phyloP scores from a whole-genome alignment of 176 grass and related monocot species.

The Musa acuminata region DNA sequence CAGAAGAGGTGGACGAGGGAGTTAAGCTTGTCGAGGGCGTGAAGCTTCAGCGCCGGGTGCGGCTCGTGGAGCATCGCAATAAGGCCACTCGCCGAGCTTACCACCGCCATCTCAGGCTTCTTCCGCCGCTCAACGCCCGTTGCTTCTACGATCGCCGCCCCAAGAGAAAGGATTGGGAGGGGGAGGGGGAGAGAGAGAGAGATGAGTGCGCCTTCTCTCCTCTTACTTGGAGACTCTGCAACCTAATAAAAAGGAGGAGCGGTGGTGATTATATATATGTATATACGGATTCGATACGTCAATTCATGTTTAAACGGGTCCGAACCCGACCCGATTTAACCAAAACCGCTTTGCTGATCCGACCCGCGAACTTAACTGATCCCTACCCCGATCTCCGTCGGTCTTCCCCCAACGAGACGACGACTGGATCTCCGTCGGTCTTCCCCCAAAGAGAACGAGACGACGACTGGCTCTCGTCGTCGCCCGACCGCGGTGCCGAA shows the following conservation, averaged over 20 bases:
- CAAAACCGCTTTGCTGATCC: too few relatives aligned
- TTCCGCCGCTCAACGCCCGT: not conserved
- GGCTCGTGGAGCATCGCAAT: slow-evolving; percentile 91
- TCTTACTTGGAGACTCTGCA: slow-evolving; percentile 6
- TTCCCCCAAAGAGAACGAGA: too few relatives aligned
- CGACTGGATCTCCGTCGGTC: too few relatives aligned
- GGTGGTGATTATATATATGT: too few relatives aligned
- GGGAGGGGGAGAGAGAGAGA: not conserved
- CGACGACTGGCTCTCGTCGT: too few relatives aligned
- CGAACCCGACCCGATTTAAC: too few relatives aligned
- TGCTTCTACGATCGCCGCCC: slow-evolving; percentile 8
- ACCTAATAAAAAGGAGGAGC: not conserved
- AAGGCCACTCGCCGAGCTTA: slow-evolving; percentile 88
- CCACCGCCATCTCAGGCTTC: slow-evolving; percentile 45
- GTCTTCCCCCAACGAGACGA: too few relatives aligned
- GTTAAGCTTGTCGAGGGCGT: slow-evolving; percentile 81
- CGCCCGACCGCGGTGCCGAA: too few relatives aligned
- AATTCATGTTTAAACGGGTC: too few relatives aligned
- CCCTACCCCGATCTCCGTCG: too few relatives aligned
- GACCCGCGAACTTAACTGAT: too few relatives aligned
- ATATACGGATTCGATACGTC: too few relatives aligned
- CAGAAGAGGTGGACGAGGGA: slow-evolving; percentile 92
- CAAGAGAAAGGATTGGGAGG: not conserved
- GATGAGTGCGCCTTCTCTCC: not conserved
- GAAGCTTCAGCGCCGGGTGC: slow-evolving; percentile 74